Evolutionary conservation across 2,329 filamentous ascomycete species (phyloP).

Genomic region (Clarireedia hainanense): DNA sequence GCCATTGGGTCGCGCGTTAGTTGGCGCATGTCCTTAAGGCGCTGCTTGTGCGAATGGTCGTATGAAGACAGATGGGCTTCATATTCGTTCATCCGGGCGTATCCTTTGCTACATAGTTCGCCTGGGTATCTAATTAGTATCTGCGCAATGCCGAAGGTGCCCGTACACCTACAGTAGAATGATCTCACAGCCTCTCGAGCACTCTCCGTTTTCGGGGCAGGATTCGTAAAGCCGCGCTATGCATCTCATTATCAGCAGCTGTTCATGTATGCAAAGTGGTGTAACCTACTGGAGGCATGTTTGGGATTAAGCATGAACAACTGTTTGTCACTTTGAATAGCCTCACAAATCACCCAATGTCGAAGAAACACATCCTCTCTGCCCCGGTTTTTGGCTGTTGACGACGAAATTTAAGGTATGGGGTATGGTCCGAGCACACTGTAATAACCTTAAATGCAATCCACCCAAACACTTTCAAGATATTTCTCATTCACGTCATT

Average conservation of each 20-base stretch:
- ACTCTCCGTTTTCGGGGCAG: constrained; percentile 44
- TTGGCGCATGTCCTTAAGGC: constrained; percentile 80
- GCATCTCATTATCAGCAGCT: constrained; percentile 27
- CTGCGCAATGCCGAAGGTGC: not conserved
- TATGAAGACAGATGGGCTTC: constrained; percentile 91
- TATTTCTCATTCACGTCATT: constrained; percentile 2
- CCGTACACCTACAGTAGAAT: constrained; percentile 56
- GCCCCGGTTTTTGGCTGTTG: not conserved
- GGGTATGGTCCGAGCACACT: constrained; percentile 18
- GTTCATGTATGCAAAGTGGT: not conserved
- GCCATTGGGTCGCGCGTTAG: constrained; percentile 66
- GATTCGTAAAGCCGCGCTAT: constrained; percentile 40
- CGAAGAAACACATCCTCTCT: not conserved
- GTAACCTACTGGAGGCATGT: constrained; percentile 48
- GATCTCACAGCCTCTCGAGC: constrained; percentile 71
- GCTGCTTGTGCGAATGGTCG: constrained; percentile 91
- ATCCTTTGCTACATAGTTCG: constrained; percentile 86
- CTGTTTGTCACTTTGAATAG: not conserved
- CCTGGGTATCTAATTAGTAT: constrained; percentile 30
- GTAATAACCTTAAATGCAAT: constrained; percentile 13
- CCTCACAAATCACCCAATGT: not conserved
- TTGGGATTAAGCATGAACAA: constrained; percentile 14
- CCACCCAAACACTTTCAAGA: constrained; percentile 14
- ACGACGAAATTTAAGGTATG: constrained; percentile 19
- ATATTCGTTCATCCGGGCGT: constrained; percentile 91